phyloP scores from a whole-genome alignment of 441 rosid species.

The Breynia disticha region DNA sequence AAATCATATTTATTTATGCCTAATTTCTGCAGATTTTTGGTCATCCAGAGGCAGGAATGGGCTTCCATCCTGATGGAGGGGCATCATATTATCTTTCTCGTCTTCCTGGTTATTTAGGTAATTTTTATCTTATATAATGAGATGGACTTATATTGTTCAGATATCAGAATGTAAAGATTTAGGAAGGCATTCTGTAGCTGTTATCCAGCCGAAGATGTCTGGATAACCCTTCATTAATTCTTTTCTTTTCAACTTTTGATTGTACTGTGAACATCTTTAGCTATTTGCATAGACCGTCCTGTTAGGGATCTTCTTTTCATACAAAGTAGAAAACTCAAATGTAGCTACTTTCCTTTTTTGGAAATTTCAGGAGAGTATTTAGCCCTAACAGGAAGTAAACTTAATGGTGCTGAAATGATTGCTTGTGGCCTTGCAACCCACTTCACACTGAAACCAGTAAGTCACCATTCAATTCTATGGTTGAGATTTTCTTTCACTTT shows the following conservation, averaged over 20 bases:
- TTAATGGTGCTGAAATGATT: constrained; percentile 76
- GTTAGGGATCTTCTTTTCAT: background rate
- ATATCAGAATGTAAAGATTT: too few species aligned
- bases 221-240: background rate
- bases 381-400: constrained; percentile 85
- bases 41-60: constrained; percentile 76
- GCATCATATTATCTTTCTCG: constrained; percentile 89
- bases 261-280: background rate
- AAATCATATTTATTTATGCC: too few species aligned
- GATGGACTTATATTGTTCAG: too few species aligned
- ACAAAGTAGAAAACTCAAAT: background rate
- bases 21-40: constrained; percentile 48
- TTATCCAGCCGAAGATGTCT: too few species aligned
- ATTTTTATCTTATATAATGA: background rate
- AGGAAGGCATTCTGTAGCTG: too few species aligned
- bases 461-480: constrained; percentile 19
- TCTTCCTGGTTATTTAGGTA: constrained; percentile 88
- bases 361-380: constrained; percentile 57
- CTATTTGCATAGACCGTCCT: background rate
- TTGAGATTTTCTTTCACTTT: constrained; percentile 10
- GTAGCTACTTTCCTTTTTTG: constrained; percentile 6
- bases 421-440: constrained; percentile 90
- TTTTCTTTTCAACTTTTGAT: background rate
- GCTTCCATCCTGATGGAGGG: constrained; percentile 95
- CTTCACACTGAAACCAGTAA: constrained; percentile 54